phyloP scores from a whole-genome alignment of 768 basidiomycete genomes.

The Cyclocybe aegerita region DNA sequence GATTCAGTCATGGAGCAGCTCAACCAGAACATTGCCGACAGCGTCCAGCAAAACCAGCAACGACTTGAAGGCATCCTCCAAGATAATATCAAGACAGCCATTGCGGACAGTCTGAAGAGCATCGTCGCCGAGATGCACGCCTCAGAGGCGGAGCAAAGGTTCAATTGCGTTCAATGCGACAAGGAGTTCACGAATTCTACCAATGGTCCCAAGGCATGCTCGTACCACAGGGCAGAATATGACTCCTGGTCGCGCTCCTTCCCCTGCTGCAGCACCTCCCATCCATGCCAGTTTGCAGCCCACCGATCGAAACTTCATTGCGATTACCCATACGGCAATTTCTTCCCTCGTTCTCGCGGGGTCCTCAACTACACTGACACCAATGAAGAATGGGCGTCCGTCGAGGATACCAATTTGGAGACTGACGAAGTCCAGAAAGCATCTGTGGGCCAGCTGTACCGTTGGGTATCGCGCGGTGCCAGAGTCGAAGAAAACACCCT shows the following conservation, averaged over 20 bases:
- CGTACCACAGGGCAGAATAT: slow-evolving; percentile 35
- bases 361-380: slow-evolving; percentile 34
- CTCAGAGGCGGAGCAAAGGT: slow-evolving; percentile 34
- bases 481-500: slow-evolving; percentile 32
- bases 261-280: slow-evolving; percentile 33
- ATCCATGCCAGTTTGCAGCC: slow-evolving; percentile 33
- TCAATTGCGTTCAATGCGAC: slow-evolving; percentile 39
- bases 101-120: slow-evolving; percentile 34
- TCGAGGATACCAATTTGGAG: slow-evolving; percentile 37
- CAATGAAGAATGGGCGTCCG: slow-evolving; percentile 28
- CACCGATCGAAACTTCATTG: slow-evolving; percentile 40
- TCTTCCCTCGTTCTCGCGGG: slow-evolving; percentile 32
- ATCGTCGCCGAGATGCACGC: slow-evolving; percentile 32
- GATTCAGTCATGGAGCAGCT: slow-evolving; percentile 40
- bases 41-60: slow-evolving; percentile 28
- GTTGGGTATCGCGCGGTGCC: slow-evolving; percentile 34
- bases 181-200: slow-evolving; percentile 32
- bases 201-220: slow-evolving; percentile 38
- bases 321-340: slow-evolving; percentile 38
- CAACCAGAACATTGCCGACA: slow-evolving; percentile 32
- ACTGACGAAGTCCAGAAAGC: slow-evolving; percentile 26
- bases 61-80: slow-evolving; percentile 30
- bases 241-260: slow-evolving; percentile 32
- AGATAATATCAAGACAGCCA: slow-evolving; percentile 31
- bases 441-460: slow-evolving; percentile 28